Base-by-base conservation (phyloP, 2,329 filamentous ascomycete genomes). In the Mycosphaerella arachidis region DNA sequence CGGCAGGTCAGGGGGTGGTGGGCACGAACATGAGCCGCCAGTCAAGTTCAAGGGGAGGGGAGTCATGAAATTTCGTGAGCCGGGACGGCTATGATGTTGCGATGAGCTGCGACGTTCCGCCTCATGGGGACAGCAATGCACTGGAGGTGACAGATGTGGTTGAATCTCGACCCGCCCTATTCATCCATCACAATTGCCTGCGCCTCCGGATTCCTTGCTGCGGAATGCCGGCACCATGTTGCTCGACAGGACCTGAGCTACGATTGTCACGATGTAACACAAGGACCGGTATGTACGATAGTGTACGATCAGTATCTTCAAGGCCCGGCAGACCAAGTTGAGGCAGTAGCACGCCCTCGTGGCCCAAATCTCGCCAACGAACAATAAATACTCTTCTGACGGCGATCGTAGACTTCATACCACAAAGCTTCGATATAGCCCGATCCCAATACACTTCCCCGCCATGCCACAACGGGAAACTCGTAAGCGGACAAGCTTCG, bases 21-120 rank as follows among this genome's bases (percentile, higher is more conserved):
- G 63, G 20, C 64, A 66, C 45, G 69, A 70, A 16, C 61, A 68
- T n/a, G 73, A 69, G 13, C 65, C 68, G 48, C 68, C 70, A 4
- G 70, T 76, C 30, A 73, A 75, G 61, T 76, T 74, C 67, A 76
- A 76, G 58, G 75, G 74, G n/a, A 59, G 75, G 48, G 75, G 75
- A 18, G 69, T 70, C 35, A 77, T 77, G 74, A 74, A 74, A 53
- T 75, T 69, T 63, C 66, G 73, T 30, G 72, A 74, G 57, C 66
- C 69, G 18, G 65, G 62, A 16, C 54, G 64, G 55, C 48, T 63
- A 27, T 68, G 58, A 63, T 58, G 31, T 12, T 43, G 6, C 40
- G 40, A 43, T 16, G n/a, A n/a, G 24, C 24, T 24, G 24, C 24
- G 24, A 24, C 24, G 24, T 24, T 24, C 2, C 24, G 24, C 24